Conservation (phyloP, 306 rosid species). For the Castanea crenata region DNA sequence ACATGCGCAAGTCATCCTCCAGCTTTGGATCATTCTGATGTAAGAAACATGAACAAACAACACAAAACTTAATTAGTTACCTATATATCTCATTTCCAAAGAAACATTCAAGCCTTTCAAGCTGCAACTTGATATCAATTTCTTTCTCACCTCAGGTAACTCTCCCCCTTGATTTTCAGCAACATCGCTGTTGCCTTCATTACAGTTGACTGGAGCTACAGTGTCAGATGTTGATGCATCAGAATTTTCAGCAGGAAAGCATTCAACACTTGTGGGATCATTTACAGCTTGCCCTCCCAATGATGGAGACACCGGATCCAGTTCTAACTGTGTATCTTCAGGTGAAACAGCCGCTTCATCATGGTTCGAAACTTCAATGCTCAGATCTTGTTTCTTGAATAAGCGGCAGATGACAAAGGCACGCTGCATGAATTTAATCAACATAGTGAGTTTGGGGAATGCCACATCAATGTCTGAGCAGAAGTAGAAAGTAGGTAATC, state of each 20-base stretch:
- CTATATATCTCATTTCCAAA: neutral
- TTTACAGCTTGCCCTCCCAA: conserved; percentile 40
- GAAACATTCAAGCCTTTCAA: neutral
- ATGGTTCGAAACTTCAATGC: conserved; percentile 43
- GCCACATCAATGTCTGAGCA: conserved; percentile 8
- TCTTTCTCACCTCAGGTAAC: conserved; percentile 42
- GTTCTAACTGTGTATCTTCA: conserved; percentile 40
- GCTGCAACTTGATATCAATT: conserved; percentile 10
- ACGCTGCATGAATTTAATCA: conserved; percentile 47
- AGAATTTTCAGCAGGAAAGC: conserved; percentile 23
- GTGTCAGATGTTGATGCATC: conserved; percentile 49
- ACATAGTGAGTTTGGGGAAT: conserved; percentile 16
- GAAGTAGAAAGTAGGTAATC: neutral
- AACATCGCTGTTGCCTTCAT: conserved; percentile 29
- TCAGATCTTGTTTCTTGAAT: conserved; percentile 77
- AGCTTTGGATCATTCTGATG: conserved; percentile 29
- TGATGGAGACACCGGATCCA: conserved; percentile 42
- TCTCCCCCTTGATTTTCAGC: conserved; percentile 26
- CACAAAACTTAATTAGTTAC: neutral
- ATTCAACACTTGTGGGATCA: conserved; percentile 8
- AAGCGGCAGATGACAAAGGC: conserved; percentile 85
- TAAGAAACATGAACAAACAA: conserved; percentile 12
- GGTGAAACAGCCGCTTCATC: conserved; percentile 57
- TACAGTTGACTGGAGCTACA: conserved; percentile 31
- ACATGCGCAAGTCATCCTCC: conserved; percentile 25